Evolutionary conservation across 306 rosid species (phyloP).

Genomic region (Leucaena leucocephala): DNA sequence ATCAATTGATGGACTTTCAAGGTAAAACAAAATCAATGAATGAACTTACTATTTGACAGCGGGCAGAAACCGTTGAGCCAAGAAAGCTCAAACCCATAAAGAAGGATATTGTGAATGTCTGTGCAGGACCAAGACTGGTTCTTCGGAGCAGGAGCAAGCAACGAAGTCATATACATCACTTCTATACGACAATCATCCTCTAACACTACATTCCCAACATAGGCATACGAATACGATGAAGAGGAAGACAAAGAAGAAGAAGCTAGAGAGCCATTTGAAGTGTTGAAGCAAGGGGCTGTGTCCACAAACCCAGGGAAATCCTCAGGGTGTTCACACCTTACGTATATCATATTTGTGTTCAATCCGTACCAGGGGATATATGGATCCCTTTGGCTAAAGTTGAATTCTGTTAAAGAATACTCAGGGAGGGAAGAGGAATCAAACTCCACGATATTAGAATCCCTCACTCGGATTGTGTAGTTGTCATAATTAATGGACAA

Average conservation of each 20-base stretch:
- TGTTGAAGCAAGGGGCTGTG: background rate
- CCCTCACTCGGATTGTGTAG: constrained; percentile 1
- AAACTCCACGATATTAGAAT: background rate
- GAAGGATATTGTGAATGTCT: background rate
- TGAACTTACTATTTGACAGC: background rate
- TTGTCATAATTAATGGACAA: background rate
- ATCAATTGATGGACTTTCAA: background rate
- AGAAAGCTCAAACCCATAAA: constrained; percentile 9
- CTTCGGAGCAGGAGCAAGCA: background rate
- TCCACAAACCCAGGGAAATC: background rate
- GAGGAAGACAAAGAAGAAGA: background rate
- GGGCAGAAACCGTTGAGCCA: background rate
- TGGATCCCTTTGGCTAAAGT: background rate
- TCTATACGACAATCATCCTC: background rate
- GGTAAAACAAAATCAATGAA: background rate
- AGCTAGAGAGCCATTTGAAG: background rate
- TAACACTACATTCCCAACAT: background rate
- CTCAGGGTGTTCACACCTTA: background rate
- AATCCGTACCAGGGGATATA: background rate
- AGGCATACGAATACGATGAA: background rate
- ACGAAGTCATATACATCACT: background rate
- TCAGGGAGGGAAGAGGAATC: background rate
- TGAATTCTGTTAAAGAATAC: background rate
- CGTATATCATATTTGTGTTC: background rate
- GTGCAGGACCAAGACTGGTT: background rate